Evolutionary conservation across 2,329 filamentous ascomycete genomes (phyloP), one percentile per base, ranked within the genome.

Genomic region (Myriangium duriaei): DNA sequence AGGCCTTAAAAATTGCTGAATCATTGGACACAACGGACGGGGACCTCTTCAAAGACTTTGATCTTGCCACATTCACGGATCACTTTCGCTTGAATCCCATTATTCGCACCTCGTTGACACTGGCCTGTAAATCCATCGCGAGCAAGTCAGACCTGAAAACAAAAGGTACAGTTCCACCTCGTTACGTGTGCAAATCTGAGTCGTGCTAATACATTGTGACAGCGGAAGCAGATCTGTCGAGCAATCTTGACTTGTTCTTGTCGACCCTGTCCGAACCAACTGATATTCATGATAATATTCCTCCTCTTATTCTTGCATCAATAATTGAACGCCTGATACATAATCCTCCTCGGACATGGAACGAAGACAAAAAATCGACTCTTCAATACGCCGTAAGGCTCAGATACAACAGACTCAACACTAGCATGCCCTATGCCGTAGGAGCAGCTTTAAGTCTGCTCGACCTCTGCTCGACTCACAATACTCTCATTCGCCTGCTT

Each of bases 21-120:
- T 82, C 87, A 13, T 81, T 98, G 55, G 87, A 95, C 59, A 80
- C 78, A 2, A 83, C 78, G 13, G 88, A 91, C 49, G 86, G 91
- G 51, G 88, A 98, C 50, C 75, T 94, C 43, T 95, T 94, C 58
- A 81, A 86, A 41, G 88, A 96, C 56, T 95, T 98, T 52, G 88
- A 98, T 56, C 72, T 98, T n/a, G 81, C 83, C 2, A 83, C 81
- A 2, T 96, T 98, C 56, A 79, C 96, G 69, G 82, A 93, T 46
- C 87, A 96, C 59, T 98, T 98, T 67, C 86, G 87, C 56, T 71
- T 95, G 38, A 87, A 95, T 62, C 77, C 85, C 7, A 61, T 95
- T 32, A 77, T 86, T 52, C 93, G 93, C 67, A 83, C 84, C 29
- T 74, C 92, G 44, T 70, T 98, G 46, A 84, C 85, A 34, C 68